Base-by-base conservation (phyloP, 2,329 filamentous ascomycete genomes). In the Aspergillus nomiae region DNA sequence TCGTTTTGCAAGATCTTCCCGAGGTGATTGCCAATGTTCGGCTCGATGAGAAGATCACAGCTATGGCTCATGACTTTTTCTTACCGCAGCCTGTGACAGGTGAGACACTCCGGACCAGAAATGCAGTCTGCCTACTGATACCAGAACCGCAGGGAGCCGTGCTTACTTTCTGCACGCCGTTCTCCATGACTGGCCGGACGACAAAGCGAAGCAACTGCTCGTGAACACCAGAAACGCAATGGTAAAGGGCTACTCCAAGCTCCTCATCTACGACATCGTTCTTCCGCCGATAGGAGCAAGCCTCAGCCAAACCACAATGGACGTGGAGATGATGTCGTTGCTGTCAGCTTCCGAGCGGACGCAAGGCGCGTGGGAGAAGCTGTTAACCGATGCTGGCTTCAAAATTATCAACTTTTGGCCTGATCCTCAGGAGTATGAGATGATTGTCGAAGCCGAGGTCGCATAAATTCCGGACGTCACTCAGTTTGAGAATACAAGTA, bases 311-410 rank as follows among this genome's bases (percentile, higher is more conserved):
- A 69, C 73, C 1, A 75, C 72, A 1, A 67, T 77, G 67, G 79
- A 81, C 51, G 65, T 78, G 54, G 58, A 73, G 50, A 74, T 80
- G 74, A 77, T 80, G 77, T 63, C 84, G 79, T 59, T 82, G 83
- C 53, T 82, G 77, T 78, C 78, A 80, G 81, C 77, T 26, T 62
- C 69, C 1, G 75, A 78, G 60, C 68, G 76, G 10, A 77, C 70
- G 3, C 67, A 74, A 50, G 62, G 19, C 28, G 60, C 68, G 1
- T 78, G 76, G 77, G 61, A 60, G 32, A 62, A 48, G 1, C 59
- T 78, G 21, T 55, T 78, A 43, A 58, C 62, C 0, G 54, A 58
- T 12, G 65, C 67, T 38, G 75, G 76, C 0, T 70, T 78, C 21
- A 61, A 65, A 48, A 62, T 76, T 38, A 41, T 68, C 19, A 70